Evolutionary conservation across 2,329 filamentous ascomycete species (phyloP), one percentile per base, ranked within the genome.

Genomic region (Scedosporium boydii): DNA sequence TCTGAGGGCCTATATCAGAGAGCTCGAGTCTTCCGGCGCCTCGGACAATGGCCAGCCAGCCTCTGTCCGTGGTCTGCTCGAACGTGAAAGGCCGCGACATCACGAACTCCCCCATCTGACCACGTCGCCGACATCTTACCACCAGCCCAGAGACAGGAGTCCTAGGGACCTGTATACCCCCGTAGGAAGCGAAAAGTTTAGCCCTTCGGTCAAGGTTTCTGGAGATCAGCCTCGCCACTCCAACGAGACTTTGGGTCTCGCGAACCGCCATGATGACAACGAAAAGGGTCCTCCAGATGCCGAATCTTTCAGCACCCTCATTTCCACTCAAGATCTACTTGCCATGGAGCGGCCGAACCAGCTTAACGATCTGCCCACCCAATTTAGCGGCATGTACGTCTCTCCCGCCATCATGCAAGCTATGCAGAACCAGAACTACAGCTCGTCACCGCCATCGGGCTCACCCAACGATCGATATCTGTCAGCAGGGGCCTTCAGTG

Each of bases 1-100:
- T 9, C 72, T 86, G 26, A 77, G 82, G 64, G 82, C 84, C 21
- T 86, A 87, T 67, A 85, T 87, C 51, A 81, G 82, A 42, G 80
- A 84, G 67, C 77, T 87, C 64, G 81, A 85, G 65, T 78, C 82
- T 48, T 75, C 79, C 62, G 74, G 75, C 42, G 70, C 72, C n/a
- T 69, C 73, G 12, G 75, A 76, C 46, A 76, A 75, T 23, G 77
- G 77, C 27, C 71, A 73, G 41, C 77, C 77, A 12, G 80, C 81
- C 2, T 80, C 80, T 1, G 77, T 83, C 14, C 78, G 82, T 62
- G 80, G 82, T 1, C 74, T 85, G 9, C 74, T 86, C n/a, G 79
- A 81, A 65, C 74, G 76, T 42, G 73, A 76, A 60, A 72, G 71
- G 62, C 68, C 68, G 57, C 69, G 68, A n/a, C 64, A 64, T 27